Base-by-base conservation (phyloP, 2,329 filamentous ascomycete species). In the Ceratocystiopsis brevicomis region DNA sequence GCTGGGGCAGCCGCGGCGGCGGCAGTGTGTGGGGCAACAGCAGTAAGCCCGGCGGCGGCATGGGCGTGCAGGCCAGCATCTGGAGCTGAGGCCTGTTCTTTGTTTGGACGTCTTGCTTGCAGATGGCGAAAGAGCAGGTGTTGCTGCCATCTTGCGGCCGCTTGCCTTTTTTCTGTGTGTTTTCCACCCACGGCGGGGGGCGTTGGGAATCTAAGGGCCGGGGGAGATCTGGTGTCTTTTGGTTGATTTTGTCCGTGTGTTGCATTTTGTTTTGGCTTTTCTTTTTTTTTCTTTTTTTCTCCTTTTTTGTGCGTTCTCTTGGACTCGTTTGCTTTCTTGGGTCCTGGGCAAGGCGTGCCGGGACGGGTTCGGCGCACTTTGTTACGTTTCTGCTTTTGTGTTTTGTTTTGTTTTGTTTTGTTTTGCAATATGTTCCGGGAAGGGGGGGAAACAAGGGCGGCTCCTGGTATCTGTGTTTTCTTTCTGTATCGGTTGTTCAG, bases 51-150 rank as follows among this genome's bases (percentile, higher is more conserved):
- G 75, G 25, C 25, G 25, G 5, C 25, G 25, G 76, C 41, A 76
- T 92, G 48, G 83, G 86, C 50, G 81, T 87, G 48, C 85, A 92
- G 59, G 86, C 87, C 50, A 92, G 85, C 50, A 88, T 95, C 52
- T 96, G 87, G 87, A 87, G 87, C 53, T 95, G 78, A 53, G 43
- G 19, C 37, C 15, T n/a, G 19, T n/a, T n/a, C 33, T 15, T 19
- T 38, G 25, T 33, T 14, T 34, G 3, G 11, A 34, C 33, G 10
- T 14, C 11, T 34, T 34, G 33, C 2, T 9, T 9, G 25, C 25
- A 11, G 6, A 6, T 6, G 25, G 25, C 25, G 25, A 30, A 8
- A 11, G 25, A 4, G 25, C 10, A 9, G 2, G 25, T 30, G 25
- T 9, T 30, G 10, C 25, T 11, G 25, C 25, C 25, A 10, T 8